Percentiles rank a stretch among this genome's conserved stretches.
phyloP scores from a whole-genome alignment of 1,139 yeast genomes.

The Pneumocystis murina region DNA sequence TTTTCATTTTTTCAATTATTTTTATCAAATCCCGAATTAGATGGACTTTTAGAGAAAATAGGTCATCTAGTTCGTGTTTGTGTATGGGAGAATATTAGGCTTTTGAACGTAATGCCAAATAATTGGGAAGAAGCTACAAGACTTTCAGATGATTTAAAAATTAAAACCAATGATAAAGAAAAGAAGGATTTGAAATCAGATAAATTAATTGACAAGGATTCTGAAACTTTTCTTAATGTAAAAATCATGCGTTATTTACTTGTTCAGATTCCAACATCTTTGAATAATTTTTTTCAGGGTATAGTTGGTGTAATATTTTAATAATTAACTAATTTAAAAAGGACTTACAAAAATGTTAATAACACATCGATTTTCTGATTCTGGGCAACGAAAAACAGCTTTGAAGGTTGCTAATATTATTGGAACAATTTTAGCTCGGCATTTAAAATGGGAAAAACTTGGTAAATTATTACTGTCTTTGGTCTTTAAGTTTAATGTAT shows the following conservation, averaged over 20 bases:
- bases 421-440: constrained; percentile 19
- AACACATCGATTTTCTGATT: constrained; percentile 18
- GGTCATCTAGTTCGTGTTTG: constrained; percentile 14
- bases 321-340: neutral
- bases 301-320: neutral
- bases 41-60: constrained; percentile 9
- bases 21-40: constrained; percentile 9
- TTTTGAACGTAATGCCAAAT: constrained; percentile 11
- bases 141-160: constrained; percentile 7
- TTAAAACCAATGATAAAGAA: constrained; percentile 18
- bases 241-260: constrained; percentile 22
- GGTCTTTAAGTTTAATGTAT: constrained; percentile 1
- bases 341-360: constrained; percentile 15
- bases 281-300: constrained; percentile 21
- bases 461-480: constrained; percentile 5
- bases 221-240: constrained; percentile 17
- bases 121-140: constrained; percentile 16
- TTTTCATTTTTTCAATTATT: constrained; percentile 14
- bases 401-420: constrained; percentile 21
- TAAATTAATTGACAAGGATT: constrained; percentile 15
- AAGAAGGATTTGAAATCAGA: constrained; percentile 18
- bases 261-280: constrained; percentile 19
- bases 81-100: constrained; percentile 15
- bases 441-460: constrained; percentile 15
- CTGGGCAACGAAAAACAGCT: constrained; percentile 19